These are phyloP conservation scores for Fremontodendron californicum DNA, from an alignment of 345 rosid species.

Conservation along the genomic window DNA sequence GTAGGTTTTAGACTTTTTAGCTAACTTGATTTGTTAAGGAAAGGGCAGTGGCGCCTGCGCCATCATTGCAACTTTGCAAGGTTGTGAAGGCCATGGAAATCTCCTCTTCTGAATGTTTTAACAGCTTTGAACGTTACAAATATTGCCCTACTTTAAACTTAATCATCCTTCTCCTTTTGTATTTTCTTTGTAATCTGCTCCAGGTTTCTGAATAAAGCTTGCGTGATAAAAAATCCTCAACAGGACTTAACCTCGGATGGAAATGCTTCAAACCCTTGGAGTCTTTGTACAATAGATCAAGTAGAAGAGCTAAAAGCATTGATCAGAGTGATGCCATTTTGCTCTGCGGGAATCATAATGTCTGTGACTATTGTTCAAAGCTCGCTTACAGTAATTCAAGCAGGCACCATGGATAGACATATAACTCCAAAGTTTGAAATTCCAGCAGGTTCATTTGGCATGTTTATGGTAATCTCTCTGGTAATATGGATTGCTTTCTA, in stretches of 20 bases:
- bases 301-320: constrained; percentile 61
- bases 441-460: constrained; percentile 45
- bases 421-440: constrained; percentile 44
- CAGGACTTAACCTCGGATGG: constrained; percentile 33
- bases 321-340: constrained; percentile 41
- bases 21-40: no score
- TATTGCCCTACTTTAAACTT: no score
- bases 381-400: constrained; percentile 40
- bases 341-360: constrained; percentile 51
- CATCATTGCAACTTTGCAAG: no score
- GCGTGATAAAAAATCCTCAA: constrained; percentile 31
- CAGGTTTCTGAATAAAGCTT: constrained; percentile 53
- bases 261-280: constrained; percentile 38
- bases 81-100: no score
- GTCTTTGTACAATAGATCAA: constrained; percentile 52
- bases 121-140: no score
- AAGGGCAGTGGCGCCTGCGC: no score
- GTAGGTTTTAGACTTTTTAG: no score
- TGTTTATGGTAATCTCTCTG: constrained; percentile 34
- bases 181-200: neutral
- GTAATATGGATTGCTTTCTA: constrained; percentile 39
- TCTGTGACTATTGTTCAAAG: constrained; percentile 35
- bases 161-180: no score
- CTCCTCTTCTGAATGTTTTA: no score
- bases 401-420: constrained; percentile 46